phyloP scores from a whole-genome alignment of 1,284 basidiomycete species.

The Ganoderma leucocontextum region DNA sequence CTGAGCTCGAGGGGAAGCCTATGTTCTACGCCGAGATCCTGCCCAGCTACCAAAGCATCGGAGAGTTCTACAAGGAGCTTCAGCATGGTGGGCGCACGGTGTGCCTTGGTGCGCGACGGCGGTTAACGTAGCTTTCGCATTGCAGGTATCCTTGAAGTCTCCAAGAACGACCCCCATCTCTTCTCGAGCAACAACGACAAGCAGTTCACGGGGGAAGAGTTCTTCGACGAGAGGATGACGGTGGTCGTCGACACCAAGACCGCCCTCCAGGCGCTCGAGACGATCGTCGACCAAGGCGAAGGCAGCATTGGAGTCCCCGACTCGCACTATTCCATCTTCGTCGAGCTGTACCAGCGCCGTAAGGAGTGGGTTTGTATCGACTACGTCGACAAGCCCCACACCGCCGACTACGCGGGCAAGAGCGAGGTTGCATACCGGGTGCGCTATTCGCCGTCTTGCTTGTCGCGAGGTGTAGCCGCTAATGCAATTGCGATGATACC shows the following conservation, averaged over 20 bases:
- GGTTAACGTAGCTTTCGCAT: background rate
- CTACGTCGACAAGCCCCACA: conserved; percentile 24
- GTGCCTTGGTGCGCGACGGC: background rate
- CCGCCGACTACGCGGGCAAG: conserved; percentile 11
- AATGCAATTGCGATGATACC: background rate
- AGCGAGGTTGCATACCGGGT: conserved; percentile 18
- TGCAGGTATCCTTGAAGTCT: conserved; percentile 15
- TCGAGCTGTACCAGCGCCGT: conserved; percentile 29
- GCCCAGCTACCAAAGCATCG: conserved; percentile 19
- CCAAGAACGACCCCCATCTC: conserved; percentile 3
- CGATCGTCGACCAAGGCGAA: conserved; percentile 37
- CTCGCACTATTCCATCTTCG: conserved; percentile 34
- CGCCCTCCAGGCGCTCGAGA: conserved; percentile 31
- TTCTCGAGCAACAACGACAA: conserved; percentile 17
- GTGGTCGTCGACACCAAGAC: conserved; percentile 24
- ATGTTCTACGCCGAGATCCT: background rate
- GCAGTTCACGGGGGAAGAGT: conserved; percentile 29
- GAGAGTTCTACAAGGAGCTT: conserved; percentile 25
- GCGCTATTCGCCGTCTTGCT: background rate
- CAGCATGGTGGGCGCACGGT: conserved; percentile 16
- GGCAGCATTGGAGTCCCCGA: conserved; percentile 30
- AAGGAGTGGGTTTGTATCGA: conserved; percentile 25
- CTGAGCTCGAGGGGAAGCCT: background rate
- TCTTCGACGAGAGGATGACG: conserved; percentile 30
- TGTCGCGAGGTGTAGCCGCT: background rate